Conservation (phyloP, 2,329 filamentous ascomycete genomes). For the Chaetomiaceae sp. region DNA sequence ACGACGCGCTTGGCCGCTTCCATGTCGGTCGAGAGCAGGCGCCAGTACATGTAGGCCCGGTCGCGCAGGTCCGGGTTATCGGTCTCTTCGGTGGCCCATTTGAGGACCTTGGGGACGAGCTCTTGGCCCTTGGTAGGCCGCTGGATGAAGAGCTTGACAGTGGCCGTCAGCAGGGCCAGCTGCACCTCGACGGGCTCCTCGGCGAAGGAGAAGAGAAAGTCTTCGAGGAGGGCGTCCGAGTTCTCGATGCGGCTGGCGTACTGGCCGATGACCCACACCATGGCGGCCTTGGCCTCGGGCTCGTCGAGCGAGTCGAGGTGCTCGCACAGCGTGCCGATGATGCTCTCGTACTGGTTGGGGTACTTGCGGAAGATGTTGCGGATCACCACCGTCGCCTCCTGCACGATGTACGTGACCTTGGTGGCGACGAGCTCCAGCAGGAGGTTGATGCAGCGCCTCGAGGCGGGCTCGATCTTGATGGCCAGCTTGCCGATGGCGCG, state of each 20-base stretch:
- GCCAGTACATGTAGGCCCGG: conserved; percentile 99
- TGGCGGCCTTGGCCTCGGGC: conserved; percentile 94
- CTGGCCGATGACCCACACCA: conserved; percentile 99
- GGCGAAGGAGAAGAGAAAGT: conserved; percentile 88
- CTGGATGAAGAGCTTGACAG: conserved; percentile 97
- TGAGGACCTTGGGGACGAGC: conserved; percentile 87
- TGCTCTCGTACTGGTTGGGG: conserved; percentile 96
- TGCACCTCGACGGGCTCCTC: conserved; percentile 97
- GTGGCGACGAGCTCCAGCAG: conserved; percentile 90
- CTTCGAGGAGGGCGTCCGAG: conserved; percentile 85
- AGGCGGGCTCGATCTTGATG: conserved; percentile 97
- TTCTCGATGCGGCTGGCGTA: conserved; percentile 98
- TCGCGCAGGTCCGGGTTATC: conserved; percentile 96
- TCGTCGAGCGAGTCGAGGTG: conserved; percentile 95
- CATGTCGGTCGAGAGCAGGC: conserved; percentile 87
- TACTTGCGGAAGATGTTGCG: conserved; percentile 99
- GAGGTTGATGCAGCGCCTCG: conserved; percentile 84
- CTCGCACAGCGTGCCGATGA: conserved; percentile 92
- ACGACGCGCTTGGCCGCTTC: conserved; percentile 80
- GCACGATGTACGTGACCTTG: conserved; percentile 98
- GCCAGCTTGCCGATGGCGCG: conserved; percentile 95
- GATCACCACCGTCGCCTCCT: conserved; percentile 97
- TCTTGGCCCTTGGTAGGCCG: conserved; percentile 91
- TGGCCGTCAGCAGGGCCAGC: conserved; percentile 87
- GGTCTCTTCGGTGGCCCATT: conserved; percentile 99